Base-by-base conservation (phyloP, 257 asterid species). In the Asclepias syriaca region DNA sequence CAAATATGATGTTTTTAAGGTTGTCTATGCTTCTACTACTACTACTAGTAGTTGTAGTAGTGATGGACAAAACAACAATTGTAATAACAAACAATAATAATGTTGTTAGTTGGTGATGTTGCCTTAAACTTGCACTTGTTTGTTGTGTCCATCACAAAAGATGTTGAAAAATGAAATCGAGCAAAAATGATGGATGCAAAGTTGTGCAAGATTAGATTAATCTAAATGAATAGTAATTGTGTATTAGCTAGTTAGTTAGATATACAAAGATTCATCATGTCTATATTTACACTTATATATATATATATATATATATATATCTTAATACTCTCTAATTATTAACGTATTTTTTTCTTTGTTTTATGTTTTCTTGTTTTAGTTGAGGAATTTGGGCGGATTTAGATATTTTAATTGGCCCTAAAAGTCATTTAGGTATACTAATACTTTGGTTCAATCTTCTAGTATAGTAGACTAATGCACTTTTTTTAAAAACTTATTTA, bases 1-100 rank as follows among this genome's bases (percentile, higher is more conserved):
- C 0, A 89, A 83, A 77, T 89, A 89, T 81, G 93, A 89, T 77
- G 76, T 89, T 6, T 89, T 89, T 66, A 76, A 83, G 29, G 96
- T 89, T 0, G 84, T 72, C 6, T 85, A 66, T 63, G 91, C 85
- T 1, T 34, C 39, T 34, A 3, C 39, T 34, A 3, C 5, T 34
- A 34, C 39, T 34, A 3, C 3, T 34, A 34, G 39, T 4, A 34
- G 39, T 34, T 84, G 90, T 66, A 34, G 39, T 34, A 85, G 90
- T 66, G 83, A 82, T 43, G 48, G 2, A 1, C 48, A 43, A 6
- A 43, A 43, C 0, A 78, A 34, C 39, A 34, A 32, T 32, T 32
- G 37, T 32, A 32, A 32, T 32, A 32, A 32, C 4, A 24, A 32
- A 34, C 5, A 34, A 34, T 4, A 34, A 34, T 34, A 34, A 34